Conservation (phyloP, 331 rosid genomes). For the Quercus tomentella region DNA sequence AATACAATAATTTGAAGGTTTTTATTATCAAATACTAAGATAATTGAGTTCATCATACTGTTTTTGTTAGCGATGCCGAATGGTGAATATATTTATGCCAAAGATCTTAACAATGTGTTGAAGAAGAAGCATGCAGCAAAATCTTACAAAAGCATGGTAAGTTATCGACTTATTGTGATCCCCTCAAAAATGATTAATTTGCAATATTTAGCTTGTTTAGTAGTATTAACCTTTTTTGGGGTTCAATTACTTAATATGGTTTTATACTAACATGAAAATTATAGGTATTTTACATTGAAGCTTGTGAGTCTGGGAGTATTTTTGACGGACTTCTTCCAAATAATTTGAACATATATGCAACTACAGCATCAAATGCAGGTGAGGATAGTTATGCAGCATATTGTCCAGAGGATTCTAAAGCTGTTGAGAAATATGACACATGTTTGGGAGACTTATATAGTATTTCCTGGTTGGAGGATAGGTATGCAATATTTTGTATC, state of each 20-base stretch:
- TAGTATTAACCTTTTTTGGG: neutral
- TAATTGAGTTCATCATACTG: neutral
- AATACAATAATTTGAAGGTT: neutral
- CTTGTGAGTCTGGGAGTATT: constrained; percentile 77
- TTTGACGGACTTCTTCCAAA: constrained; percentile 67
- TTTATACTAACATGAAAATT: neutral
- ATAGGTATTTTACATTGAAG: constrained; percentile 64
- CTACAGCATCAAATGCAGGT: constrained; percentile 49
- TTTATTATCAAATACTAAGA: neutral
- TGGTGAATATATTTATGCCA: neutral
- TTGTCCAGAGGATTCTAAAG: constrained; percentile 20
- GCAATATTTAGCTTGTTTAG: neutral
- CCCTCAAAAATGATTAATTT: neutral
- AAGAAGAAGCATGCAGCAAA: constrained; percentile 46
- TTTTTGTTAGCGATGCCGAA: constrained; percentile 38
- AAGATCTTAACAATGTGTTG: constrained; percentile 39
- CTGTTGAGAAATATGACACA: constrained; percentile 16
- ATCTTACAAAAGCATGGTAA: constrained; percentile 49
- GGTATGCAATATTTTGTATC: constrained; percentile 17
- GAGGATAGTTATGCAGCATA: constrained; percentile 56
- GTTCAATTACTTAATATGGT: neutral
- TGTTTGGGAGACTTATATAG: constrained; percentile 75
- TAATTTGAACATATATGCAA: constrained; percentile 43
- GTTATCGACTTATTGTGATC: neutral
- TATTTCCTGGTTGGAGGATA: constrained; percentile 75